Conservation (phyloP, 148 eudicot genomes). For the Rhododendron ferrugineum region DNA sequence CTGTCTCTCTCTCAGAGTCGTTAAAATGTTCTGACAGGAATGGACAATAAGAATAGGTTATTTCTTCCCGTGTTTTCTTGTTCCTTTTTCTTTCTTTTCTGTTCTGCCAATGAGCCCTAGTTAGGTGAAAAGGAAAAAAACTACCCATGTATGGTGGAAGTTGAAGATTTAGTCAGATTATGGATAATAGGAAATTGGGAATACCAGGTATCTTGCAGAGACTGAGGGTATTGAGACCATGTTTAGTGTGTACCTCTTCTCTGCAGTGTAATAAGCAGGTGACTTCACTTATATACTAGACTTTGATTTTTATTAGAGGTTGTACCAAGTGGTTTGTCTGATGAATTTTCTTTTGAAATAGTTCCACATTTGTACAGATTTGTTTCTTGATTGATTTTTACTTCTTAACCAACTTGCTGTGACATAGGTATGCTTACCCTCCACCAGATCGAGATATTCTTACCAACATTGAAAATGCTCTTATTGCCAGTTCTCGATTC, state of each 20-base stretch:
- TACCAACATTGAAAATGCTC: constrained; percentile 87
- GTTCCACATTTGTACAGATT: not conserved
- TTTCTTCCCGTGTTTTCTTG: not conserved
- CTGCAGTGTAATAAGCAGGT: not conserved
- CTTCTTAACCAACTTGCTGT: constrained; percentile 13
- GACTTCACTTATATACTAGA: not conserved
- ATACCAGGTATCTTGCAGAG: not conserved
- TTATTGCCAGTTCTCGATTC: constrained; percentile 90
- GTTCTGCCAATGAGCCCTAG: not conserved
- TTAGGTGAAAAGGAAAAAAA: not conserved
- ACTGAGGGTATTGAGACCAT: not conserved
- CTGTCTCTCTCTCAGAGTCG: not conserved
- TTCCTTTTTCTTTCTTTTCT: not conserved
- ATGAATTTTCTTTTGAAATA: not conserved
- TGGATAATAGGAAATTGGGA: not conserved
- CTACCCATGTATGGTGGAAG: not conserved
- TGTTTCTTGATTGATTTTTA: not conserved
- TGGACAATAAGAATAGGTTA: not conserved
- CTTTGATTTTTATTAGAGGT: not conserved
- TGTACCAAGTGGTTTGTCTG: not conserved
- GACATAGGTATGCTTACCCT: constrained; percentile 80
- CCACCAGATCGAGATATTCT: constrained; percentile 93
- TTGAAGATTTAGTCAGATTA: not conserved
- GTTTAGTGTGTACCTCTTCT: not conserved
- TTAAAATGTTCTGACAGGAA: not conserved